Evolutionary conservation across 176 grass and related monocot species (phyloP), one percentile per base, ranked within the genome.

Genomic region (Lolium multiflorum): DNA sequence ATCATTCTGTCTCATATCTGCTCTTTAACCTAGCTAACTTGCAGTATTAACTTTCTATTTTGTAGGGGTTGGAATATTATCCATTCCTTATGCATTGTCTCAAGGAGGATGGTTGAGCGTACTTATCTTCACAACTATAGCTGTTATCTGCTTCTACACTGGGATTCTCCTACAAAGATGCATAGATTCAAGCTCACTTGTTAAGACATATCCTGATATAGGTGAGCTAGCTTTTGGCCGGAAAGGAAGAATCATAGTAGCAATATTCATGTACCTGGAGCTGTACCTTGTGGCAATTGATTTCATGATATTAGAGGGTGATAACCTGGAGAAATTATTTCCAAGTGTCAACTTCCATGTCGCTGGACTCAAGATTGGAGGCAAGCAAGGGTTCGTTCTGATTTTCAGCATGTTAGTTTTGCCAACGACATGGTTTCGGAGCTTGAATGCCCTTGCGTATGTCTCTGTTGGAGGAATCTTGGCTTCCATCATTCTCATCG

Each of bases 221-320:
- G 94, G 94, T 22, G 90, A 94, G 71, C 80, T 92, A 39, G 94
- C 94, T 54, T 94, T 91, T 61, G 95, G 92, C 17, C 74, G 79
- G 77, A 85, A 87, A 89, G 92, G 90, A 48, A 91, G 59, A 44
- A 81, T 91, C 67, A 59, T 86, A 9, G 92, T 97, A 11, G 64
- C 90, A 65, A 52, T 74, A 3, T 83, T 88, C 88, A 81, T 94
- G 86, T 92, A 94, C 80, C 76, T 94, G 47, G 92, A 94, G 85
- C 72, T 97, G 52, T 97, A 95, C 77, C 88, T 97, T 20, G 95
- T 91, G 9, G 69, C 95, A 1, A 81, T 93, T 5, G 91, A 95
- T 73, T 97, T 97, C 87, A 81, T 97, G 86, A 97, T 97, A 84
- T 67, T 97, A 17, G 95, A 97, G 91, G 95, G 95, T 35, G 95